phyloP scores from a whole-genome alignment of 371 early-diverging fungal genomes.

The Zychaea mexicana region DNA sequence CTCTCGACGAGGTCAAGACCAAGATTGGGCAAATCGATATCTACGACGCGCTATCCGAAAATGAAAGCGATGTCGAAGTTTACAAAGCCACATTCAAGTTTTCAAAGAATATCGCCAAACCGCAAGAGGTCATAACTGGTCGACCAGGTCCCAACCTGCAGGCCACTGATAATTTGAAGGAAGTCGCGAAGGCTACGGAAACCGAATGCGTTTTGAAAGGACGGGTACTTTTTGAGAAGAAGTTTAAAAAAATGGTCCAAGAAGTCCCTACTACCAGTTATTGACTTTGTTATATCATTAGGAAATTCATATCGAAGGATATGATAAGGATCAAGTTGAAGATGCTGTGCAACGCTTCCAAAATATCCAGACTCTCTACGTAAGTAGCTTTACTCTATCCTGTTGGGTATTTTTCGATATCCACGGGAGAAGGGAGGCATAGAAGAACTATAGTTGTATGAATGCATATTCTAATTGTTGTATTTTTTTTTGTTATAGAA shows the following conservation, averaged over 20 bases:
- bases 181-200: constrained; percentile 20
- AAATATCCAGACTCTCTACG: constrained; percentile 34
- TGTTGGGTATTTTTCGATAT: background rate
- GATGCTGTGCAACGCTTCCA: constrained; percentile 37
- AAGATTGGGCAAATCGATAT: background rate
- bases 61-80: constrained; percentile 11
- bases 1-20: background rate
- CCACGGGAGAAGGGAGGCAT: no score
- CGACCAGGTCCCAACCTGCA: constrained; percentile 24
- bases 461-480: background rate
- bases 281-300: no score
- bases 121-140: constrained; percentile 24
- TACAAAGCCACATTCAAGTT: constrained; percentile 22
- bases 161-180: constrained; percentile 19
- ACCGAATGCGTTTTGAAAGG: constrained; percentile 23
- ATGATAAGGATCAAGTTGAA: constrained; percentile 14
- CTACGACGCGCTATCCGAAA: background rate
- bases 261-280: no score
- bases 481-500: constrained; percentile 11
- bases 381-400: constrained; percentile 15
- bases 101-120: constrained; percentile 21
- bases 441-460: no score
- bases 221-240: no score
- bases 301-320: constrained; percentile 28
- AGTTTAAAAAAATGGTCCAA: no score